These are phyloP conservation scores for Puccinia horiana DNA, from an alignment of 1,284 basidiomycete species.

Conservation along the genomic window DNA sequence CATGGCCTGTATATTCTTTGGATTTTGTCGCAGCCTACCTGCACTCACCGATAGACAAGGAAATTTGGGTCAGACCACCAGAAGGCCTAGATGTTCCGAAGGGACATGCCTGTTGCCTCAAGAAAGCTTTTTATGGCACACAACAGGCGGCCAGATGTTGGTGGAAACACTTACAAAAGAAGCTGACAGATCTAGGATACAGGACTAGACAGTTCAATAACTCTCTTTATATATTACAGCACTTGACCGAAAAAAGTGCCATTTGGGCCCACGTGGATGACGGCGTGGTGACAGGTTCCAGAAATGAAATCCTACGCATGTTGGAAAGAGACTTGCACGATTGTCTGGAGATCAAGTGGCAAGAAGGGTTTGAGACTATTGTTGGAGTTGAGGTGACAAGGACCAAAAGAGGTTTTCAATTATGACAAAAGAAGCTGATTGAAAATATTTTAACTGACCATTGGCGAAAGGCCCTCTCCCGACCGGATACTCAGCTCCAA, in stretches of 20 bases:
- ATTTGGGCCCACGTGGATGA: background rate
- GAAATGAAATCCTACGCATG: background rate
- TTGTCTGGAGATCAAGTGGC: background rate
- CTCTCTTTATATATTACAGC: background rate
- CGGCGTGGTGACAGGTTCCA: background rate
- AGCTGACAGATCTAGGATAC: background rate
- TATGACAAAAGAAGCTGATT: background rate
- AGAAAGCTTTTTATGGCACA: no score
- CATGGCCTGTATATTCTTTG: background rate
- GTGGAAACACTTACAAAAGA: background rate
- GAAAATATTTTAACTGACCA: background rate
- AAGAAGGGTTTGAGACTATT: no score
- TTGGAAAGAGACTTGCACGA: background rate
- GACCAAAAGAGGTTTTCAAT: background rate
- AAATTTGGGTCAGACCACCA: no score
- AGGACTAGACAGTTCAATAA: background rate
- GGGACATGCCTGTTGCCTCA: no score
- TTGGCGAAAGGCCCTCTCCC: background rate
- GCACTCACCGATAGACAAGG: no score
- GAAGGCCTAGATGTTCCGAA: no score
- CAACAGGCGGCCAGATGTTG: no score
- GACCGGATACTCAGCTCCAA: background rate
- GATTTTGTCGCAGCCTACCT: background rate
- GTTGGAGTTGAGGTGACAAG: background rate
- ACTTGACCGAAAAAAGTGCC: background rate